Evolutionary conservation across 768 basidiomycete species (phyloP).

Genomic region (Lactarius quietus): DNA sequence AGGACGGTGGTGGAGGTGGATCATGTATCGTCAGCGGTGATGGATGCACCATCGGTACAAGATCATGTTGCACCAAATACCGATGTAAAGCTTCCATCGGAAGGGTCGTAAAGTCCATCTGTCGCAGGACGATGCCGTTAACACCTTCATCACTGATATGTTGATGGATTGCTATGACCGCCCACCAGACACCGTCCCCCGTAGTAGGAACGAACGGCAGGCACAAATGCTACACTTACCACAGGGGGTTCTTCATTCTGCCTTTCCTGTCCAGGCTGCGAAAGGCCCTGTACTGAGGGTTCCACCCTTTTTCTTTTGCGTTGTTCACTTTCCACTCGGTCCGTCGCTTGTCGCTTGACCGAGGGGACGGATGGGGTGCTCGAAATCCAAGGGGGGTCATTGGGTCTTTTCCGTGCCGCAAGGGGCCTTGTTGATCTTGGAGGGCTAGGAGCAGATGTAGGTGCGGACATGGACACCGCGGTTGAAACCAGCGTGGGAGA

Average conservation of each 20-base stretch:
- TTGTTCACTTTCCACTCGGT: slow-evolving; percentile 70
- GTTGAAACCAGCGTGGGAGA: slow-evolving; percentile 22
- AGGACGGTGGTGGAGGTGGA: slow-evolving; percentile 63
- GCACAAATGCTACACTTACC: slow-evolving; percentile 14
- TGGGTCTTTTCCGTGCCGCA: slow-evolving; percentile 33
- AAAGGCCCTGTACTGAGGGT: slow-evolving; percentile 29
- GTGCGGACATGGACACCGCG: slow-evolving; percentile 14
- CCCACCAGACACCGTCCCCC: not conserved
- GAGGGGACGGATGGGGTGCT: slow-evolving; percentile 26
- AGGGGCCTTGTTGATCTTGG: slow-evolving; percentile 19
- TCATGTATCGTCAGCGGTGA: slow-evolving; percentile 63
- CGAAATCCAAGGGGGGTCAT: slow-evolving; percentile 58
- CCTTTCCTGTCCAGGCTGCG: slow-evolving; percentile 27
- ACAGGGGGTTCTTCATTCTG: slow-evolving; percentile 13
- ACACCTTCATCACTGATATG: slow-evolving; percentile 6
- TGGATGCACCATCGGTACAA: slow-evolving; percentile 67
- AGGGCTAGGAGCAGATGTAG: slow-evolving; percentile 10
- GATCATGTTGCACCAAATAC: slow-evolving; percentile 70
- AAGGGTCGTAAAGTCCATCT: slow-evolving; percentile 78
- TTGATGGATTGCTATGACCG: not conserved
- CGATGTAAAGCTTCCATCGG: slow-evolving; percentile 62
- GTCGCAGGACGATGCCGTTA: slow-evolving; percentile 24
- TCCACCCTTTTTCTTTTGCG: slow-evolving; percentile 71
- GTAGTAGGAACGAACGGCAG: not conserved
- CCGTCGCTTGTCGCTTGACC: slow-evolving; percentile 59